These are phyloP conservation scores for Scleromitrula shiraiana DNA, from an alignment of 2,329 filamentous ascomycete genomes.

Conservation along the genomic window DNA sequence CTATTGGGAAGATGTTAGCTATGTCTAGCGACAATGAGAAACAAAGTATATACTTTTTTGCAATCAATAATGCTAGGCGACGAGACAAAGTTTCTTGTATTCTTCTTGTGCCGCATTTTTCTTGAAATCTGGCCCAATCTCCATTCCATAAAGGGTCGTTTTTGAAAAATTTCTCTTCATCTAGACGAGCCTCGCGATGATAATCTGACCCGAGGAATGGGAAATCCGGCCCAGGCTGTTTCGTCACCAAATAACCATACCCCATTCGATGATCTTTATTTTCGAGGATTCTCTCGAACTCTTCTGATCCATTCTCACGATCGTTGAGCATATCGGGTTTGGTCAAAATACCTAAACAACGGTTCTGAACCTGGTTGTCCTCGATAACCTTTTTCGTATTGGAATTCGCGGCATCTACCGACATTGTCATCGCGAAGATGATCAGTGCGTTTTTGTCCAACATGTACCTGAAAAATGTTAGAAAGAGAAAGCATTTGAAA, in stretches of 20 bases:
- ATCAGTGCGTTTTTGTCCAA: slow-evolving; percentile 62
- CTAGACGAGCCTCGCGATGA: slow-evolving; percentile 38
- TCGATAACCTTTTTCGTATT: slow-evolving; percentile 59
- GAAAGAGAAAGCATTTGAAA: neutral
- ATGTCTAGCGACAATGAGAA: neutral
- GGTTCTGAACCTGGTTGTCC: slow-evolving; percentile 43
- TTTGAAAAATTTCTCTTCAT: slow-evolving; percentile 45
- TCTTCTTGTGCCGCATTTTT: slow-evolving; percentile 43
- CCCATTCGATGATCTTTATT: slow-evolving; percentile 53
- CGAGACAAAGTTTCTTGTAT: slow-evolving; percentile 42
- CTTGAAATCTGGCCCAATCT: slow-evolving; percentile 31
- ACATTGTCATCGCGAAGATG: slow-evolving; percentile 70
- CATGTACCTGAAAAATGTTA: slow-evolving; percentile 45
- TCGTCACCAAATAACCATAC: slow-evolving; percentile 73
- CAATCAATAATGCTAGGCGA: slow-evolving; percentile 40
- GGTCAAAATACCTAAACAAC: slow-evolving; percentile 70
- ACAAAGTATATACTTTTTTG: slow-evolving; percentile 21
- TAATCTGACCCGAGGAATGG: slow-evolving; percentile 20
- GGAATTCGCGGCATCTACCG: slow-evolving; percentile 68
- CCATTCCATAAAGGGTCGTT: slow-evolving; percentile 36
- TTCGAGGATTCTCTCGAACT: slow-evolving; percentile 57
- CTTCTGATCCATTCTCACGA: slow-evolving; percentile 33
- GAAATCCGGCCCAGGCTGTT: slow-evolving; percentile 44
- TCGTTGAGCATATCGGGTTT: slow-evolving; percentile 69
- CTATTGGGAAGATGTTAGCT: slow-evolving; percentile 18